These are phyloP conservation scores for Arthromyces matolae DNA, from an alignment of 768 basidiomycete species.

Conservation along the genomic window DNA sequence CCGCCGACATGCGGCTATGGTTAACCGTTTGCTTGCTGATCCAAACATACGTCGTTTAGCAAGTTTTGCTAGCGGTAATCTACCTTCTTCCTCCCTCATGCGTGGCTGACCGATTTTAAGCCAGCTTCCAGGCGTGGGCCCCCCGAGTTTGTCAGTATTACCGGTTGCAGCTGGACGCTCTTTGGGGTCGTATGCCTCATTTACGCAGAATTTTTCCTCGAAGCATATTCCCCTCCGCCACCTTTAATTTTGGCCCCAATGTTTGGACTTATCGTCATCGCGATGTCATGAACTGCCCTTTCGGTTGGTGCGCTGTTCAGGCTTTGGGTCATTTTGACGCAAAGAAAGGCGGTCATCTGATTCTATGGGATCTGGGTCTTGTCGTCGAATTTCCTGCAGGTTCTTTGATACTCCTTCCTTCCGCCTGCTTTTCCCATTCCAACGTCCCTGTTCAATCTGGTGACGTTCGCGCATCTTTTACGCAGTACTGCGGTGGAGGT, in stretches of 20 bases:
- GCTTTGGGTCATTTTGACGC: conserved; percentile 27
- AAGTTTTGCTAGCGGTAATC: not conserved
- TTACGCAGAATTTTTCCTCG: not conserved
- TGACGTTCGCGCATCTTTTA: conserved; percentile 21
- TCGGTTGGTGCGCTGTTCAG: conserved; percentile 29
- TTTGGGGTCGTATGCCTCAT: not conserved
- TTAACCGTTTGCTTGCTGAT: not conserved
- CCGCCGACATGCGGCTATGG: not conserved
- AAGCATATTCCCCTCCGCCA: not conserved
- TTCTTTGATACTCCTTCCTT: conserved; percentile 28
- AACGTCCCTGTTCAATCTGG: conserved; percentile 19
- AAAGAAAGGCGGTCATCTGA: conserved; percentile 33
- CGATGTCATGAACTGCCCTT: conserved; percentile 27
- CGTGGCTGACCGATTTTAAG: not conserved
- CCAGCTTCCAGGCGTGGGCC: not conserved
- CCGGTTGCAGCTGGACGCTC: not conserved
- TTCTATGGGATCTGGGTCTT: conserved; percentile 22
- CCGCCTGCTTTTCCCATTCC: conserved; percentile 22
- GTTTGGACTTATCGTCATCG: conserved; percentile 18
- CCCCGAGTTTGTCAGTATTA: not conserved
- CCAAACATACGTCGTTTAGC: not conserved
- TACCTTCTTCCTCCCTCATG: not conserved
- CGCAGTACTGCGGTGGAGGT: conserved; percentile 25
- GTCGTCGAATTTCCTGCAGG: conserved; percentile 3
- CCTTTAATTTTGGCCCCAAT: conserved; percentile 29